Percentiles rank a stretch among this genome's conserved stretches.
These are phyloP conservation scores for Corinectria fuckeliana DNA, from an alignment of 2,329 filamentous ascomycete genomes.

Conservation along the genomic window DNA sequence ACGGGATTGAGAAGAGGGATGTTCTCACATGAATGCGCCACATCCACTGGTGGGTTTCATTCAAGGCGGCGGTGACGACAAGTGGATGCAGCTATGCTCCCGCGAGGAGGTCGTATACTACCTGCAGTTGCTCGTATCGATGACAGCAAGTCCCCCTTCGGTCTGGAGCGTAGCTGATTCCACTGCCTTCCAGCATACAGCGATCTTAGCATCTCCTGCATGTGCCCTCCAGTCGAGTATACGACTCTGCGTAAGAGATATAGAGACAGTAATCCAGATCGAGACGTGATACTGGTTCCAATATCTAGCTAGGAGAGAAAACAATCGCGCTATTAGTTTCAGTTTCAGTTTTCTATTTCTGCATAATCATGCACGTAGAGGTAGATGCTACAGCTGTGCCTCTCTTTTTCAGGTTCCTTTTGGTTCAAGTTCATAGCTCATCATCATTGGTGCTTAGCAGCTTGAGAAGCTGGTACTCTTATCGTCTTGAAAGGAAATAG, in stretches of 20 bases:
- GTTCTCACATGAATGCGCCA: slow-evolving; percentile 87
- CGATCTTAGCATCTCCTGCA: not conserved
- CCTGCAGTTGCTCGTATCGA: slow-evolving; percentile 85
- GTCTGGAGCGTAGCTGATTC: not conserved
- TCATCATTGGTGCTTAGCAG: not conserved
- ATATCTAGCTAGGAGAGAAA: too few species aligned
- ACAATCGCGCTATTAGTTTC: not conserved
- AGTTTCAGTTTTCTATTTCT: not conserved
- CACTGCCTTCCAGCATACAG: not conserved
- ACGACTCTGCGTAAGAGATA: not conserved
- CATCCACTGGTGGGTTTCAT: slow-evolving; percentile 86
- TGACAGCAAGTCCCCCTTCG: slow-evolving; percentile 69
- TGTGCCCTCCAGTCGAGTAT: not conserved
- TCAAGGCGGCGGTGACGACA: slow-evolving; percentile 53
- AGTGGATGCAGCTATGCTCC: slow-evolving; percentile 85
- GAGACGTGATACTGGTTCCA: not conserved
- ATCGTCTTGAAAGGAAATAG: too few species aligned
- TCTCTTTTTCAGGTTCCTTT: not conserved
- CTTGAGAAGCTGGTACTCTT: not conserved
- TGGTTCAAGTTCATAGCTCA: not conserved
- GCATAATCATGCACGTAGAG: not conserved
- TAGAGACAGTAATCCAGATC: too few species aligned
- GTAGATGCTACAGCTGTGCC: not conserved
- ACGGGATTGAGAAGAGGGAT: slow-evolving; percentile 79
- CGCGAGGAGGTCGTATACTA: slow-evolving; percentile 89